Evolutionary conservation across 1,284 basidiomycete genomes (phyloP), one percentile per base, ranked within the genome.

Genomic region (Moesziomyces globuligerus): DNA sequence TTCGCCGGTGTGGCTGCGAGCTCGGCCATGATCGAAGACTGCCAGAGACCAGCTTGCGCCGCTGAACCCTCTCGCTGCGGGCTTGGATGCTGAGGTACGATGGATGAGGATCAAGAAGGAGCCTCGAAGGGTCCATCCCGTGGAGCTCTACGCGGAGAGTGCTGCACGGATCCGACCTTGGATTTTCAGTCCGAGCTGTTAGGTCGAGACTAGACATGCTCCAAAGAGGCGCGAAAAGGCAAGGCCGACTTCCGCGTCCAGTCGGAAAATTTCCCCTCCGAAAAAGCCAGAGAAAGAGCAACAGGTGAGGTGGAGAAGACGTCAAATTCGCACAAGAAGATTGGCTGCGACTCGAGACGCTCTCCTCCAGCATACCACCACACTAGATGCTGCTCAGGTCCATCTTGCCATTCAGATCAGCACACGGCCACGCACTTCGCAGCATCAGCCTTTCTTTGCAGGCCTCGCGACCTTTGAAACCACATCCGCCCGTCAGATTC

Each of bases 331-430:
- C 26, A 28, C 26, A 28, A 28, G 6, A 28, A 10, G 26, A 28
- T 28, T 28, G 26, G 26, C 5, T 10, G 26, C n/a, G 25, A 20
- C 20, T 24, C 21, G 37, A 47, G 25, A 23, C 24, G 18, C n/a
- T 7, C 9, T 24, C 17, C n/a, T 17, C 39, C 15, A 26, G 18
- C 39, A 57, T 34, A 36, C 24, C 26, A 29, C 20, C 42, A 29
- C n/a, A 42, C 51, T 65, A 54, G 55, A 65, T 65, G 62, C 62
- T 53, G 32, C 25, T 48, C 18, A 49, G 62, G 41, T 15, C 48
- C n/a, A 2, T 34, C 2, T 3, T 17, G 7, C 8, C 39, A 21
- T 48, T 28, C 34, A 28, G 38, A 50, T 25, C 42, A 41, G 17
- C 39, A 13, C 18, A 34, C 32, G 4, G 32, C 15, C 15, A 17